phyloP scores from a whole-genome alignment of 768 basidiomycete genomes.

The Russula ochroleuca region DNA sequence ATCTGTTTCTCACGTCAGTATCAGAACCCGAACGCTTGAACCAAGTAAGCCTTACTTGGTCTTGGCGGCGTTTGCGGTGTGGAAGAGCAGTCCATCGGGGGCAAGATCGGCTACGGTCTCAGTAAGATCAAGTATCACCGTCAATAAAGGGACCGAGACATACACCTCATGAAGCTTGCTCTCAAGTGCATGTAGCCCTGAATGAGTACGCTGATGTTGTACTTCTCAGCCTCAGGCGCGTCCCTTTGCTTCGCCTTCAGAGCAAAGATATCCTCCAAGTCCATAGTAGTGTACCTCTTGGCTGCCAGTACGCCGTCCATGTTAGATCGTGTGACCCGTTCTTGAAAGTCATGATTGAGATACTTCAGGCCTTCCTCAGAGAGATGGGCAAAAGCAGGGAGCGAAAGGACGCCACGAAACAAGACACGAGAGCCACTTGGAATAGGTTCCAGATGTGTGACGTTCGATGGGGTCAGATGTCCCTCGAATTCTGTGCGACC shows the following conservation, averaged over 20 bases:
- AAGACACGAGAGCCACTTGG: slow-evolving; percentile 33
- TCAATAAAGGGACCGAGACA: slow-evolving; percentile 8
- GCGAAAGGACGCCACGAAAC: slow-evolving; percentile 50
- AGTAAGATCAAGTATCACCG: not conserved
- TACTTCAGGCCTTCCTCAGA: slow-evolving; percentile 41
- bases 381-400: slow-evolving; percentile 47
- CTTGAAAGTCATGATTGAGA: slow-evolving; percentile 44
- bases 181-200: slow-evolving; percentile 30
- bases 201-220: slow-evolving; percentile 5
- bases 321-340: slow-evolving; percentile 35
- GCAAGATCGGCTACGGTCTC: slow-evolving; percentile 30
- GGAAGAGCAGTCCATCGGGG: slow-evolving; percentile 36
- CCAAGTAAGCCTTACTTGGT: slow-evolving; percentile 30
- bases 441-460: not conserved
- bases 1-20: slow-evolving; percentile 30
- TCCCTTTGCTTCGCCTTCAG: slow-evolving; percentile 8
- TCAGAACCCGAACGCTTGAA: not conserved
- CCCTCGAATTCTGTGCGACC: slow-evolving; percentile 19
- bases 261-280: not conserved
- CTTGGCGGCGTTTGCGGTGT: slow-evolving; percentile 27
- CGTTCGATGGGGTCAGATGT: not conserved
- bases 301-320: slow-evolving; percentile 27
- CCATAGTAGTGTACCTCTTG: slow-evolving; percentile 13
- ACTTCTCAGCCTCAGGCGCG: not conserved
- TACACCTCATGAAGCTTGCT: slow-evolving; percentile 42